A percentile compares a stretch with the other conserved stretches of the same genome.
Conservation (phyloP, 257 asterid species). For the Rauvolfia tetraphylla region DNA sequence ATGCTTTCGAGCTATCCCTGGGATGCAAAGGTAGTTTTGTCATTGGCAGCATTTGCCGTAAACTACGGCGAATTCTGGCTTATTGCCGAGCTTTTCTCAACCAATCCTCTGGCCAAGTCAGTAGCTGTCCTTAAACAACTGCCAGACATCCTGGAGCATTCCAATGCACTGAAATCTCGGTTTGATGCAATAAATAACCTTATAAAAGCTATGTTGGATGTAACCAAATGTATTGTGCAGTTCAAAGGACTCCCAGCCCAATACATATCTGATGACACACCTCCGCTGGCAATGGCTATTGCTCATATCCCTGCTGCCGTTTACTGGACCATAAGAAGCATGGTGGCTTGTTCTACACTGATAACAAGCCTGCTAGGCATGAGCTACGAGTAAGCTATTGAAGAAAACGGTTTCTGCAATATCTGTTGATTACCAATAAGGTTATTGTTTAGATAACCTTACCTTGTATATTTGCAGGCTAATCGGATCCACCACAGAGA, state of each 20-base stretch:
- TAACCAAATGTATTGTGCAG: slow-evolving; percentile 51
- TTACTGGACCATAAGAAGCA: slow-evolving; percentile 67
- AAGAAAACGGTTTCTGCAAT: background rate
- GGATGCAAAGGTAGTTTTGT: slow-evolving; percentile 68
- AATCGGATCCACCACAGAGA: slow-evolving; percentile 41
- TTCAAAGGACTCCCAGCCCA: slow-evolving; percentile 50
- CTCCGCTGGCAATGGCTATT: slow-evolving; percentile 40
- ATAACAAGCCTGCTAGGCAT: slow-evolving; percentile 47
- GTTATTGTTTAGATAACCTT: too few relatives aligned
- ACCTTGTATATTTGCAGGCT: slow-evolving; percentile 34
- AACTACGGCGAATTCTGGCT: slow-evolving; percentile 85
- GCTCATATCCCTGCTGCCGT: slow-evolving; percentile 54
- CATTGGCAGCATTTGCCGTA: slow-evolving; percentile 55
- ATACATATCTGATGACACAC: slow-evolving; percentile 50
- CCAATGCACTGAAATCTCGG: slow-evolving; percentile 38
- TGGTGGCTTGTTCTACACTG: slow-evolving; percentile 64
- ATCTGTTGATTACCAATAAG: too few relatives aligned
- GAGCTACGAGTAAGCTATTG: slow-evolving; percentile 43
- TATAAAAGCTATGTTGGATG: slow-evolving; percentile 48
- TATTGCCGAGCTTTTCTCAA: slow-evolving; percentile 39
- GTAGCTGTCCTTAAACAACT: slow-evolving; percentile 55
- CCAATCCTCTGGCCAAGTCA: slow-evolving; percentile 64
- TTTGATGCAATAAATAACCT: slow-evolving; percentile 59
- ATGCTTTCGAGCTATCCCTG: slow-evolving; percentile 57
- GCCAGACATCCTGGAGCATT: slow-evolving; percentile 50